Conservation (phyloP, 768 basidiomycete species). For the Steccherinum ochraceum region DNA sequence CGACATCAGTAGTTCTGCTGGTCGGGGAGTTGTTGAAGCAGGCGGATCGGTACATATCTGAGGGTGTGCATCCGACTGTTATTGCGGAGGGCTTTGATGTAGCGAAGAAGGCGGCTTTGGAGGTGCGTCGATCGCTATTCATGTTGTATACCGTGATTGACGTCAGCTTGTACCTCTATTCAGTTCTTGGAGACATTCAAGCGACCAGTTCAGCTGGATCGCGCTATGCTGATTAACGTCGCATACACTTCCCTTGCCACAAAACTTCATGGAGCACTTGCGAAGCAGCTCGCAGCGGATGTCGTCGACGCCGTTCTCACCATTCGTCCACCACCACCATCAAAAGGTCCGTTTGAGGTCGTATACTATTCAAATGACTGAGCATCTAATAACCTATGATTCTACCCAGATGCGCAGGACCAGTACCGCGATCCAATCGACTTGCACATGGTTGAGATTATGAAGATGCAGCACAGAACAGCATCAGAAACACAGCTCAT, state of each 20-base stretch:
- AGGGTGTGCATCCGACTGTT: constrained; percentile 97
- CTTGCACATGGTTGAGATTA: constrained; percentile 98
- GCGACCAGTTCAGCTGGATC: constrained; percentile 69
- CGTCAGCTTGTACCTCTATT: background rate
- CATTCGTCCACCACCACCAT: constrained; percentile 66
- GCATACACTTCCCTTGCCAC: constrained; percentile 95
- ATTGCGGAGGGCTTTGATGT: constrained; percentile 94
- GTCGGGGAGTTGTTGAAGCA: constrained; percentile 96
- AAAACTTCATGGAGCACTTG: constrained; percentile 77
- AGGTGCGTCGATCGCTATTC: constrained; percentile 44
- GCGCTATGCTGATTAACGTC: constrained; percentile 87
- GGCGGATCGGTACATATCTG: constrained; percentile 95
- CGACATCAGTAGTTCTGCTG: constrained; percentile 92
- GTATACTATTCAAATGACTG: constrained; percentile 13
- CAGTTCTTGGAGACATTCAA: constrained; percentile 95
- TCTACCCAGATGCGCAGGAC: constrained; percentile 52
- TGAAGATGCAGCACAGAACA: constrained; percentile 99
- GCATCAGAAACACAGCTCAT: constrained; percentile 96
- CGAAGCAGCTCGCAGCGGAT: constrained; percentile 83
- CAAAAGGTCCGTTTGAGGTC: constrained; percentile 40
- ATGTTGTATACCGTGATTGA: background rate
- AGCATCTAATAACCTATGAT: constrained; percentile 18
- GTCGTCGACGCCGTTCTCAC: constrained; percentile 94
- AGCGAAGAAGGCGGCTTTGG: constrained; percentile 92
- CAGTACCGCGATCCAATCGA: constrained; percentile 88